A percentile compares a stretch with the other conserved stretches of the same genome.
Conservation (phyloP, 805 yeast genomes). For the Spencermartinsiella europaea region DNA sequence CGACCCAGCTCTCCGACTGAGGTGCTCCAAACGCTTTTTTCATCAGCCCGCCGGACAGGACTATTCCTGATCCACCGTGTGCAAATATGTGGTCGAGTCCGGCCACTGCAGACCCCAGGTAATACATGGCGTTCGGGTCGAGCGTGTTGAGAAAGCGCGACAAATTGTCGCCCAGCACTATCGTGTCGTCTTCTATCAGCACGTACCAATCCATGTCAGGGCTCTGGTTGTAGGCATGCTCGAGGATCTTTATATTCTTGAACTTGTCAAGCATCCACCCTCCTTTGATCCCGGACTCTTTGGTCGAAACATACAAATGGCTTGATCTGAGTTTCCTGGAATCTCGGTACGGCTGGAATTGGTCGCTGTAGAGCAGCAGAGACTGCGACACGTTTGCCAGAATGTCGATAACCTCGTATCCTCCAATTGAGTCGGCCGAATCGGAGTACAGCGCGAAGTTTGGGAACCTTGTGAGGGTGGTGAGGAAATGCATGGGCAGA, state of each 20-base stretch:
- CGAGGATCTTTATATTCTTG: constrained; percentile 35
- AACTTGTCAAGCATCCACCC: constrained; percentile 32
- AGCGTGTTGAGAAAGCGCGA: constrained; percentile 21
- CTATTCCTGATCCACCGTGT: constrained; percentile 38
- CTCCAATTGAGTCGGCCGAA: constrained; percentile 28
- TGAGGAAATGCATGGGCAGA: constrained; percentile 32
- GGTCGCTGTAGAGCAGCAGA: constrained; percentile 11
- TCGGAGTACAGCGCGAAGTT: constrained; percentile 34
- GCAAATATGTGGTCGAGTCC: constrained; percentile 27
- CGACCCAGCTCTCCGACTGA: constrained; percentile 13
- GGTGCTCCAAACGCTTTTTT: constrained; percentile 22
- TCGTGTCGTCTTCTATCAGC: constrained; percentile 35
- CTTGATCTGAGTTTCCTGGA: constrained; percentile 22
- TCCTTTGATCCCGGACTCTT: constrained; percentile 12
- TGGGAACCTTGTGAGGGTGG: constrained; percentile 31
- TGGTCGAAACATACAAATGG: constrained; percentile 21
- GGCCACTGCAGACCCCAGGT: constrained; percentile 31
- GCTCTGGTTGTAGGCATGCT: constrained; percentile 28
- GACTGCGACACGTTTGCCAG: constrained; percentile 23
- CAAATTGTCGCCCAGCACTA: constrained; percentile 29
- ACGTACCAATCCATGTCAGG: constrained; percentile 32
- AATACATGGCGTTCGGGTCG: constrained; percentile 28
- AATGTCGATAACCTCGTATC: constrained; percentile 31
- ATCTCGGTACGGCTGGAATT: constrained; percentile 23
- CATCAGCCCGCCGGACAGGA: constrained; percentile 31